A percentile compares a stretch with the other conserved stretches of the same genome.
Evolutionary conservation across 805 yeast genomes (phyloP).

Genomic region (Kodamaea restingae): DNA sequence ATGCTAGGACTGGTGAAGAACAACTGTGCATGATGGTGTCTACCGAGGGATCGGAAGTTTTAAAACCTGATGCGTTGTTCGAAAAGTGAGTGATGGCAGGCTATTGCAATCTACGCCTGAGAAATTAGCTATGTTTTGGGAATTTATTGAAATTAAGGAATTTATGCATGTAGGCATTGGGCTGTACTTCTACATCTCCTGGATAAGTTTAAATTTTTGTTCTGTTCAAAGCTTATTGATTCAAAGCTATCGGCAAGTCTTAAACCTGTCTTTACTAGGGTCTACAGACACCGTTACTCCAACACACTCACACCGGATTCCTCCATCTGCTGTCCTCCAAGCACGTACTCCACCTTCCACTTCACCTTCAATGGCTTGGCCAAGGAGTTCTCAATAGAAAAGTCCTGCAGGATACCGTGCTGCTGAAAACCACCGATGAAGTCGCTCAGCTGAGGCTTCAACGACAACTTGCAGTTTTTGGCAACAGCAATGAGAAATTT

Average conservation of each 20-base stretch:
- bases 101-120: too few species aligned
- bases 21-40: too few species aligned
- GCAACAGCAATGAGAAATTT: conserved; percentile 71
- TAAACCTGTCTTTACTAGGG: too few species aligned
- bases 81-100: too few species aligned
- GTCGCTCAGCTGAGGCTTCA: conserved; percentile 61
- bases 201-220: too few species aligned
- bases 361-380: conserved; percentile 55
- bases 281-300: conserved; percentile 1
- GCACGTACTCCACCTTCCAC: conserved; percentile 63
- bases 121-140: background rate
- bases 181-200: too few species aligned
- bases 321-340: conserved; percentile 46
- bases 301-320: conserved; percentile 52
- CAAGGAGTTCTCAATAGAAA: conserved; percentile 33
- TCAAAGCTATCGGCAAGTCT: too few species aligned
- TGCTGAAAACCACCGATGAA: conserved; percentile 44
- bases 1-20: background rate
- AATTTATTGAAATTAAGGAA: background rate
- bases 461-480: conserved; percentile 50
- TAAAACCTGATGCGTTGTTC: too few species aligned
- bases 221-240: too few species aligned
- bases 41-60: too few species aligned
- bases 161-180: too few species aligned
- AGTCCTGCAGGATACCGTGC: conserved; percentile 53